Percentiles rank a stretch among this genome's conserved stretches.
Conservation (phyloP, 441 rosid genomes). For the Cnidoscolus chayamansa region DNA sequence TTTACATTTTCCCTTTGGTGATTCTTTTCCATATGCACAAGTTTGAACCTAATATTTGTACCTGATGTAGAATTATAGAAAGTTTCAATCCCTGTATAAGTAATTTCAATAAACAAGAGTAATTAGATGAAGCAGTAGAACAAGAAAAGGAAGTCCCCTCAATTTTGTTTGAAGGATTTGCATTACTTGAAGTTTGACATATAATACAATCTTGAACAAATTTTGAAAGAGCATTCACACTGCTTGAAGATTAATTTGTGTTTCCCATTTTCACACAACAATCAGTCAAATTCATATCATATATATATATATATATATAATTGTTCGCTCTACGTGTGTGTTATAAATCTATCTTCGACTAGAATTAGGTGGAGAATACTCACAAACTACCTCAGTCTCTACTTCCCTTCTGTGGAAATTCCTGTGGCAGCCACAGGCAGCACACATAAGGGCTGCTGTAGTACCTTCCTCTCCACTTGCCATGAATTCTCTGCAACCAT, state of each 20-base stretch:
- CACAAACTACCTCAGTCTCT: conserved; percentile 74
- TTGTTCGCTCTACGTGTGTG: conserved; percentile 9
- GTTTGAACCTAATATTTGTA: background rate
- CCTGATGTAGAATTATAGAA: background rate
- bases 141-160: background rate
- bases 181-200: conserved; percentile 17
- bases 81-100: background rate
- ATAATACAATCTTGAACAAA: conserved; percentile 20
- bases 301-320: background rate
- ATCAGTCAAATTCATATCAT: conserved; percentile 10
- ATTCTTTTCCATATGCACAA: background rate
- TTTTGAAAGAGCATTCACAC: conserved; percentile 13
- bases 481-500: conserved; percentile 94
- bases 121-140: background rate
- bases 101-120: background rate
- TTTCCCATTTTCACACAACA: conserved; percentile 11
- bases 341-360: conserved; percentile 18
- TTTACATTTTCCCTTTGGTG: background rate
- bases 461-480: conserved; percentile 62
- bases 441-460: conserved; percentile 53
- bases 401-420: conserved; percentile 73
- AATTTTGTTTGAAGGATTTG: conserved; percentile 9
- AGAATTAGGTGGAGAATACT: conserved; percentile 66
- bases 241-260: background rate
- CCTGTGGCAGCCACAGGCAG: conserved; percentile 90